Base-by-base conservation (phyloP, 768 basidiomycete species). In the Macrolepiota albuminosa region DNA sequence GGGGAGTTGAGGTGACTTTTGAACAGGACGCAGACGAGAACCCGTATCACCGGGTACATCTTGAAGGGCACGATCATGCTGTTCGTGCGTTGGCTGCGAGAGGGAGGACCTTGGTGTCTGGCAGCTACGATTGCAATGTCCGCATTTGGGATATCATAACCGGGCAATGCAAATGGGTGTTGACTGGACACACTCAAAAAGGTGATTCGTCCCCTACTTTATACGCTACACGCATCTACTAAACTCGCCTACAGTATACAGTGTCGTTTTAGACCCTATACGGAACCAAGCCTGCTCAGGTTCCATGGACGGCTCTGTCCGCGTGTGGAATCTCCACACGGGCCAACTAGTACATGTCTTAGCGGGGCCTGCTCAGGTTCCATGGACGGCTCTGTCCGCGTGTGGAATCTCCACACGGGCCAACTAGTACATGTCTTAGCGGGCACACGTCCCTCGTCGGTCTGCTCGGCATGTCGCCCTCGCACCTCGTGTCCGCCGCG, bases 291-390 rank as follows among this genome's bases (percentile, higher is more conserved):
- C 93, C 31, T 95, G 93, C 64, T 98, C 97, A 2, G 96, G 96
- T 8, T 98, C 95, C 4, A 96, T 98, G 95, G 96, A 98, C 72
- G 91, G 93, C 49, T 95, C 93, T 2, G 95, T 98, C 62, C 91
- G 93, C 52, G 85, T 99, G 39, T 99, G 96, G 96, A 89, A 91
- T 66, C 78, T 96, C 39, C 82, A 81, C 54, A 93, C 82, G 2
- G 96, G 96, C 0, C 81, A 87, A 68, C 91, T 88, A 60, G 80
- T 87, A 36, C 86, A 92, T 67, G 86, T 86, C 3, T 79, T 98
- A 26, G 86, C 87, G 5, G 96, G 96, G 93, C 93, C 31, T 95
- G 93, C 64, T 98, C 97, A 2, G 96, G 96, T 8, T 98, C 95
- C 4, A 96, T 98, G 95, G 96, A 98, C 72, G 91, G 93, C 49